A percentile compares a stretch with the other conserved stretches of the same genome.
Evolutionary conservation across 208 protist species (phyloP).

Genomic region (Angomonas ambiguus): DNA sequence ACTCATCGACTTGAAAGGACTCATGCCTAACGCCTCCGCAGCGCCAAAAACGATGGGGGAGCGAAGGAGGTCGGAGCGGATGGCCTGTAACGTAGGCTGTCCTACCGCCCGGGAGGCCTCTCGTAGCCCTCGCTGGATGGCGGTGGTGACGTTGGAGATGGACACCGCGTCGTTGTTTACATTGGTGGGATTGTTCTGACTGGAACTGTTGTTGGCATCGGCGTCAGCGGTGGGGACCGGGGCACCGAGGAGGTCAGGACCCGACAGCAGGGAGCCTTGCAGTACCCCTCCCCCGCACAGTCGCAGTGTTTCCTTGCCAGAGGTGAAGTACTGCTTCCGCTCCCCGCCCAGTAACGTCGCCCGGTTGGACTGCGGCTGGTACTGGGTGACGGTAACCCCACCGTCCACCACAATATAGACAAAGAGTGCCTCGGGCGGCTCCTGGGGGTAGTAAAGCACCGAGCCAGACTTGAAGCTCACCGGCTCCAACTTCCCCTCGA

Average conservation of each 20-base stretch:
- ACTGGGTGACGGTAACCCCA: constrained; percentile 52
- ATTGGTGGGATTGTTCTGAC: constrained; percentile 17
- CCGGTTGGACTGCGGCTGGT: constrained; percentile 41
- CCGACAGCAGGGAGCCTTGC: constrained; percentile 8
- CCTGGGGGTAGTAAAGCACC: constrained; percentile 62
- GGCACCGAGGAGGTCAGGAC: constrained; percentile 2
- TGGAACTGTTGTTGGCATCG: not conserved
- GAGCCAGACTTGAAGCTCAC: constrained; percentile 51
- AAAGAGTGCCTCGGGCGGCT: constrained; percentile 65
- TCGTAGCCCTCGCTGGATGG: constrained; percentile 61
- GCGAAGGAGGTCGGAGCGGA: constrained; percentile 47
- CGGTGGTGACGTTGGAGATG: constrained; percentile 60
- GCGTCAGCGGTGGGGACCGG: not conserved
- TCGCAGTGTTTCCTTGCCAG: constrained; percentile 50
- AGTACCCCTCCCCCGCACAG: constrained; percentile 39
- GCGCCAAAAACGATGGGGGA: constrained; percentile 63
- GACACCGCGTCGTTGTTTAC: constrained; percentile 40
- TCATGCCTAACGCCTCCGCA: constrained; percentile 61
- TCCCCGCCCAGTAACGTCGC: constrained; percentile 6
- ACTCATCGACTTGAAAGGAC: constrained; percentile 54
- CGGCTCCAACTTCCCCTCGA: constrained; percentile 47
- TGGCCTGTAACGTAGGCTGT: constrained; percentile 65
- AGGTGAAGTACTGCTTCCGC: constrained; percentile 71
- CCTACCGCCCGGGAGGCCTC: constrained; percentile 62
- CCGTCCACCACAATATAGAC: constrained; percentile 71